Evolutionary conservation across 2,329 filamentous ascomycete species (phyloP).

Genomic region (Venturia nashicola): DNA sequence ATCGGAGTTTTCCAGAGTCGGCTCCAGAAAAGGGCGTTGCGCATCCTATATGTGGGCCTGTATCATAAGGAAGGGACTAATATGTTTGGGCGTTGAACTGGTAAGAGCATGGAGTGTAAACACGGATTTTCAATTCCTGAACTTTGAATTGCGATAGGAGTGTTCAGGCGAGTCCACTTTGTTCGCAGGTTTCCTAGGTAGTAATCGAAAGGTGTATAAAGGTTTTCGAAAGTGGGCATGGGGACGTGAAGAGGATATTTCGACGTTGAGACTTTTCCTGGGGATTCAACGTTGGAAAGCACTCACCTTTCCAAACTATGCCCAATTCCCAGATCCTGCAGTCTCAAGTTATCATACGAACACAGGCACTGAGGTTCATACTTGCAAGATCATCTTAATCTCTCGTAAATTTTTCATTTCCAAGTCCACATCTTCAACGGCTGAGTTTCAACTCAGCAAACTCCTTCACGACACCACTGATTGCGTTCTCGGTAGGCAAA

Average conservation of each 20-base stretch:
- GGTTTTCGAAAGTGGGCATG: too few relatives aligned
- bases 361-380: too few relatives aligned
- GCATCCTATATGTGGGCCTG: not conserved
- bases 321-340: too few relatives aligned
- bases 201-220: too few relatives aligned
- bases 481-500: slow-evolving; percentile 54
- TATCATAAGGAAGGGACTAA: not conserved
- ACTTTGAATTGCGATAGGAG: not conserved
- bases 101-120: not conserved
- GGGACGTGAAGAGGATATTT: too few relatives aligned
- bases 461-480: slow-evolving; percentile 42
- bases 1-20: not conserved
- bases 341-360: too few relatives aligned
- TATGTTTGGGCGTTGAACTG: not conserved
- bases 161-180: not conserved
- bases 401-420: not conserved
- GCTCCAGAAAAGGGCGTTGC: not conserved
- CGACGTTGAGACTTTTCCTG: too few relatives aligned
- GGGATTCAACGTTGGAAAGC: too few relatives aligned
- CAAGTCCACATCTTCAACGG: not conserved
- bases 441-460: slow-evolving; percentile 33
- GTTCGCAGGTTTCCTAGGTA: not conserved
- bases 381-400: not conserved
- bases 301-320: too few relatives aligned
- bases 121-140: not conserved